Evolutionary conservation across 805 yeast genomes (phyloP), one percentile per base, ranked within the genome.

Genomic region (Candida sithepensis): DNA sequence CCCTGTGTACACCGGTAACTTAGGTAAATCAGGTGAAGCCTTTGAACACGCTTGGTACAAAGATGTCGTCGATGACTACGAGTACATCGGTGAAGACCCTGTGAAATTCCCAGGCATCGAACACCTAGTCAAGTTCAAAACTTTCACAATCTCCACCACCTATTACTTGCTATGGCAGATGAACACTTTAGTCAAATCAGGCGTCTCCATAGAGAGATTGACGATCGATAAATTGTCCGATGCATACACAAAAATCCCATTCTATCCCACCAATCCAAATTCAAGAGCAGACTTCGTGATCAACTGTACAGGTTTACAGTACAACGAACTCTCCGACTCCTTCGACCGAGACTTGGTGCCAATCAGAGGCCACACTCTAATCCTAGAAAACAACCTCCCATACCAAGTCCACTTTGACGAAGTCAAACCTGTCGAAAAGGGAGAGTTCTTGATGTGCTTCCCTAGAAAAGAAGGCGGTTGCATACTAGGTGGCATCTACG

Each of bases 401-500:
- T 59, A 58, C 53, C 66, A 77, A 68, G 53, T 69, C 21, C 49
- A 57, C 5, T 66, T 72, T 32, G 66, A 66, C 12, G 58, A 59
- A 37, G 47, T 48, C 9, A 53, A 58, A 10, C 59, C 65, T 2
- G 62, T 49, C 6, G 60, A 62, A 50, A 68, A 69, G 0, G 69
- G 69, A 41, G 88, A 84, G 52, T 67, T 72, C 48, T 64, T 82
- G 33, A 82, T 82, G 66, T 63, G 78, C 24, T 78, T 84, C 68
- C 88, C 88, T 16, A 65, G 88, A 43, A 78, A 77, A 47, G 88
- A 83, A 60, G 88, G 88, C 12, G 85, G 85, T 42, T 68, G 79
- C 18, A 75, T 83, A 33, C 67, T 84, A 37, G 90, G 88, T 5
- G 88, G 88, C 1, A 61, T 65, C 26, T 60, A 60, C 44, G 62